Conservation (phyloP, 2,329 filamentous ascomycete species). For the Aspergillus fumigatiaffinis region DNA sequence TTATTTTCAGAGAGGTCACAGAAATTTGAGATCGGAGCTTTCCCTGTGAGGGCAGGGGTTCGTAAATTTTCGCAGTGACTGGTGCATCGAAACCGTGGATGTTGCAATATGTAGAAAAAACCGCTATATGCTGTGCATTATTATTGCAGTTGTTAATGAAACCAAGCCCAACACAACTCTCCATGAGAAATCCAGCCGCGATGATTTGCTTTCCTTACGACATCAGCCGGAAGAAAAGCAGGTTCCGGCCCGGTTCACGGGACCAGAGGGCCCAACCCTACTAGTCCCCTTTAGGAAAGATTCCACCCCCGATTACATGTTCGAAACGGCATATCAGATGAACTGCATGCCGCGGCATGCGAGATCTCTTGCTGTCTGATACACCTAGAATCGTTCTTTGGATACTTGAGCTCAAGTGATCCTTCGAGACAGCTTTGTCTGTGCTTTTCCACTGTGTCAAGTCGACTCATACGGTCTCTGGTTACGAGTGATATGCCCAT, state of each 20-base stretch:
- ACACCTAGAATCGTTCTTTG: not conserved
- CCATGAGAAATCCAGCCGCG: slow-evolving; percentile 32
- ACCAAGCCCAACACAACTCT: slow-evolving; percentile 6
- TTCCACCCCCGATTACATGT: not conserved
- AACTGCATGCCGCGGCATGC: not conserved
- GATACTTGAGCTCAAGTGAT: not conserved
- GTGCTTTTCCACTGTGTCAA: not conserved
- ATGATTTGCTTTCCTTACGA: slow-evolving; percentile 34
- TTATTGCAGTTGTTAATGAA: slow-evolving; percentile 1
- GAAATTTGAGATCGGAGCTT: slow-evolving; percentile 12
- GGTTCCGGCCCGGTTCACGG: slow-evolving; percentile 23
- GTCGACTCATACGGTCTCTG: not conserved
- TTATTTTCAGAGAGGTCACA: slow-evolving; percentile 35
- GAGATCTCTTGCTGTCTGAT: not conserved
- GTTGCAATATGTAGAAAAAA: slow-evolving; percentile 9
- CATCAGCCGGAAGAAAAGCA: slow-evolving; percentile 21
- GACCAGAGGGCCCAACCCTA: slow-evolving; percentile 28
- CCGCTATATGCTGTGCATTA: slow-evolving; percentile 6
- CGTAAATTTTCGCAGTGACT: slow-evolving; percentile 12
- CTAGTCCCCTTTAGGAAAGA: slow-evolving; percentile 26
- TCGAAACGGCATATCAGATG: not conserved
- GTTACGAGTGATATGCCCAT: not conserved
- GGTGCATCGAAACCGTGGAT: slow-evolving; percentile 23
- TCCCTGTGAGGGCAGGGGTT: slow-evolving; percentile 19
- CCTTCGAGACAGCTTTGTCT: not conserved